Conservation (phyloP, 306 rosid species). For the Quercus cerris region DNA sequence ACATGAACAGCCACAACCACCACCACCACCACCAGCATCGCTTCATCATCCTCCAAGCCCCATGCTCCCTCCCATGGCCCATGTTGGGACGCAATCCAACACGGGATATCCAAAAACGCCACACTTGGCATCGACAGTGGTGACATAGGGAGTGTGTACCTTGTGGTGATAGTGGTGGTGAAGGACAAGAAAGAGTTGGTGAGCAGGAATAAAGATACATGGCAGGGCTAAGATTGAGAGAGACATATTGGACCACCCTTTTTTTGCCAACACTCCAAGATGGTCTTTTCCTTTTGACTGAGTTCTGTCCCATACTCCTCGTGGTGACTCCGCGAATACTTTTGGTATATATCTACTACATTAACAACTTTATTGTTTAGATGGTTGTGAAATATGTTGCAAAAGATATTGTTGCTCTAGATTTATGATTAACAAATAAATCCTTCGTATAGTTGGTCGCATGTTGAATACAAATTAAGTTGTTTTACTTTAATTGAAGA, state of each 20-base stretch:
- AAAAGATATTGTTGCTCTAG: no score
- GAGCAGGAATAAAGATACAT: conserved; percentile 28
- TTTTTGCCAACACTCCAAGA: conserved; percentile 32
- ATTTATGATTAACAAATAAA: no score
- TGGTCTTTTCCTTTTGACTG: no score
- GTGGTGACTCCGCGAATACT: no score
- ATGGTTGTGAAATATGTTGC: no score
- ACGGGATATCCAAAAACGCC: background rate
- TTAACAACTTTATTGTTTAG: no score
- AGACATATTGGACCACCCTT: conserved; percentile 49
- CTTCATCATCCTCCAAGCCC: conserved; percentile 4
- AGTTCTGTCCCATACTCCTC: no score
- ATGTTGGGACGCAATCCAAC: conserved; percentile 23
- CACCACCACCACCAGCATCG: background rate
- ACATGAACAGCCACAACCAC: background rate
- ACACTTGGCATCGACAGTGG: conserved; percentile 34
- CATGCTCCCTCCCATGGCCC: conserved; percentile 28
- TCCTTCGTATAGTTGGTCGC: no score
- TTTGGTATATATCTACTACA: no score
- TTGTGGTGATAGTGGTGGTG: conserved; percentile 5
- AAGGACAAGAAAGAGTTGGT: conserved; percentile 54
- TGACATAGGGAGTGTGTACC: conserved; percentile 48
- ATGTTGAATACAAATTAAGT: no score
- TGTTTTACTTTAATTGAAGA: no score
- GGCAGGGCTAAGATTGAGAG: conserved; percentile 34